These are phyloP conservation scores for Entamoeba moshkovskii DNA, from an alignment of 208 protist species.

Conservation along the genomic window DNA sequence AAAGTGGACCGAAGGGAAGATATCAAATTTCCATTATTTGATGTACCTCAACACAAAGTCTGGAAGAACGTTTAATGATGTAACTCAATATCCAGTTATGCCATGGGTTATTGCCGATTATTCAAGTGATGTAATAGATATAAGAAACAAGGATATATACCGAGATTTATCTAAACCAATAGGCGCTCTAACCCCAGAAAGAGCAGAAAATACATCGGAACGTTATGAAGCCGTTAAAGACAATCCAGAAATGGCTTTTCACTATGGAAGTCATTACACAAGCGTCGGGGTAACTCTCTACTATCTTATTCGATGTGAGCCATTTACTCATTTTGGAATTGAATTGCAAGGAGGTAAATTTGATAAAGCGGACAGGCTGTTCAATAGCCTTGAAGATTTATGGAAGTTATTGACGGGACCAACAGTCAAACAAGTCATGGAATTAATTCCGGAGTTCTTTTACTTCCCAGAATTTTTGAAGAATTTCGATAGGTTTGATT, in stretches of 20 bases:
- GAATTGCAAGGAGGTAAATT: constrained; percentile 47
- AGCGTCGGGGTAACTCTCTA: constrained; percentile 29
- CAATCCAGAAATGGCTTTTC: constrained; percentile 27
- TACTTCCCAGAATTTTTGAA: constrained; percentile 43
- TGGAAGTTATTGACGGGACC: constrained; percentile 42
- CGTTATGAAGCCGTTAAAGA: constrained; percentile 28
- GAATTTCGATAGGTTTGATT: constrained; percentile 21
- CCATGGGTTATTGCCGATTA: constrained; percentile 36
- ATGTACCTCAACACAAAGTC: constrained; percentile 21
- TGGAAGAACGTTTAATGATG: constrained; percentile 14
- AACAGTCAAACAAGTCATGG: constrained; percentile 46
- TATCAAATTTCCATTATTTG: constrained; percentile 33
- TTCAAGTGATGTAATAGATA: constrained; percentile 16
- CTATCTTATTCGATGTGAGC: constrained; percentile 43
- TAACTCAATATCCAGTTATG: constrained; percentile 35
- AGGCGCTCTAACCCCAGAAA: constrained; percentile 28
- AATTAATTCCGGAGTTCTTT: constrained; percentile 55
- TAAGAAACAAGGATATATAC: constrained; percentile 32
- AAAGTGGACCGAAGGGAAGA: constrained; percentile 16
- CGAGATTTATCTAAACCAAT: constrained; percentile 48
- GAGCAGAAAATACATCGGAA: not conserved
- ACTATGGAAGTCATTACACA: constrained; percentile 48
- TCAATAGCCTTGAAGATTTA: constrained; percentile 57
- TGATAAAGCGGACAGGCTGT: constrained; percentile 67
- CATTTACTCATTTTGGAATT: constrained; percentile 33